Evolutionary conservation across 345 rosid species (phyloP).

Genomic region (Eucalyptus rudis): DNA sequence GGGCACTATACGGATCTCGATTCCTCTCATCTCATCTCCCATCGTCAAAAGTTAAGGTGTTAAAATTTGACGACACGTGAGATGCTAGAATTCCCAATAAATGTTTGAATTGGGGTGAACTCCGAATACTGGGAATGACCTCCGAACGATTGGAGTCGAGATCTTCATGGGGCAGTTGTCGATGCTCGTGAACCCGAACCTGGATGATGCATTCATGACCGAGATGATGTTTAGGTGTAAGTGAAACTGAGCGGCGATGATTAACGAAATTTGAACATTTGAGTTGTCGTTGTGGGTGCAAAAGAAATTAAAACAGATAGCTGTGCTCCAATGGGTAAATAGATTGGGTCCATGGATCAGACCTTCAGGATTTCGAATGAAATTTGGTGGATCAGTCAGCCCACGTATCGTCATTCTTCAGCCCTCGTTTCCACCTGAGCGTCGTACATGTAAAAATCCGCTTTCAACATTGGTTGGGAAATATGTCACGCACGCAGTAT

Average conservation of each 20-base stretch:
- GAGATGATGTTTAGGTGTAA: background rate
- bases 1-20: background rate
- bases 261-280: background rate
- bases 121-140: background rate
- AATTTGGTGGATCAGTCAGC: background rate
- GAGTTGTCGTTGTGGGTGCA: background rate
- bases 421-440: background rate
- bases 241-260: background rate
- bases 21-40: background rate
- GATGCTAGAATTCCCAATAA: background rate
- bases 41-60: background rate
- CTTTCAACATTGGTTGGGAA: background rate
- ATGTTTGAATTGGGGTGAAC: background rate
- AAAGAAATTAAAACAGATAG: background rate
- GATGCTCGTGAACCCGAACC: background rate
- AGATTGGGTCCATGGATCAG: background rate
- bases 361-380: background rate
- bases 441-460: background rate
- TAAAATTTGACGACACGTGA: background rate
- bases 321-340: background rate
- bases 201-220: background rate
- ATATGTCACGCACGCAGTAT: background rate
- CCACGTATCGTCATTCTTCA: background rate
- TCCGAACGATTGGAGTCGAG: background rate
- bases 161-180: background rate